Evolutionary conservation across 352 stramenopile genomes (phyloP), one percentile per base, ranked within the genome.

Genomic region (Globisporangium radiosum): DNA sequence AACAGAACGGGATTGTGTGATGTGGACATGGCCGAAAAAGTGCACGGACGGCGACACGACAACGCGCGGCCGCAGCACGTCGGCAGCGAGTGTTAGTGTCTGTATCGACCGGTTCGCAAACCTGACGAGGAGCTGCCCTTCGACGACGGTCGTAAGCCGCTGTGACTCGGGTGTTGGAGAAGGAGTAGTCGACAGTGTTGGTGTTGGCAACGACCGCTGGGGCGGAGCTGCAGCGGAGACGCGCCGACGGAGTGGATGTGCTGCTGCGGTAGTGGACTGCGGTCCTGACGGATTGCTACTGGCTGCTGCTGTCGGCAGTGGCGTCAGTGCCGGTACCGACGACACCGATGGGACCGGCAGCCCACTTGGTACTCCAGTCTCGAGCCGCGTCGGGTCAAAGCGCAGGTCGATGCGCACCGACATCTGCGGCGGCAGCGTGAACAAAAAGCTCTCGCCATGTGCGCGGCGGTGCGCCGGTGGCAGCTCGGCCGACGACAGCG

Each of bases 61-160:
- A 8, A 94, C 53, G 17, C 75, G 66, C 38, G 84, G 81, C 5
- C 68, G 64, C 14, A 88, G 60, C 13, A 94, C 66, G 2, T 75
- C 62, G 1, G 71, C 70, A 37, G 61, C 54, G 7, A 94, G 72
- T 0, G 62, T 59, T 47, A 94, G 74, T 0, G 58, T 81, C 63
- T 94, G 84, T 17, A 87, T 65, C 0, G 74, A 77, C 38, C 76
- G 71, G 43, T 86, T 89, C 14, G 80, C 72, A 60, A 92, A 94
- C 17, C 77, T 81, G 40, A 94, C 71, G 50, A 69, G 70, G 15
- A 94, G 68, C 37, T 84, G 69, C 0, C 81, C 81, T 2, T 82
- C 60, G 0, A 87, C 47, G 10, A 63, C 52, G 11, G 49, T 57
- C 13, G 69, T 59, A 7, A 83, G 54, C 15, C 66, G 57, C 48